Evolutionary conservation across 495 filamentous ascomycete genomes (phyloP), one percentile per base, ranked within the genome.

Genomic region (Neurospora pannonica): DNA sequence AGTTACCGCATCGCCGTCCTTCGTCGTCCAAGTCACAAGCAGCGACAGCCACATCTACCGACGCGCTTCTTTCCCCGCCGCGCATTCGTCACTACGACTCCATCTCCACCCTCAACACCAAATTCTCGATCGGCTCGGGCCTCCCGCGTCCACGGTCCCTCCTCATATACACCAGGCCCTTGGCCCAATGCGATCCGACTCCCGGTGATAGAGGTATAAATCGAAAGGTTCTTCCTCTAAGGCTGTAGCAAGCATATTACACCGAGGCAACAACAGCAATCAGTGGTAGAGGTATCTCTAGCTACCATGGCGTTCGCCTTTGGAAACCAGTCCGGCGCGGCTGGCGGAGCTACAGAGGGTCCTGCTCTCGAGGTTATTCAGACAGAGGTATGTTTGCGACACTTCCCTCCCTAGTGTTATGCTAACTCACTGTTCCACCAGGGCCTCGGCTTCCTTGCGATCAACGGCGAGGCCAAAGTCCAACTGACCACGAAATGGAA

Each of bases 401-500:
- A 21, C 43, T 11, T n/a, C 5, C 17, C 39, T 28, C 70, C 70
- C 8, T 70, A 10, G 34, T 10, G 19, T 40, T 38, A 43, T 74
- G 74, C 73, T 78, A 71, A 77, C 74, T 19, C 42, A n/a, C 3
- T 13, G 72, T 4, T 19, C 48, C 21, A 74, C 9, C 74, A 96
- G 94, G 89, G 89, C 76, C 84, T 99, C 46, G 95, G 93, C 2
- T 98, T 98, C 82, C 87, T 92, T 76, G 87, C 93, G 19, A 79
- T 97, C 37, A 86, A 89, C 38, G 90, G 93, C 75, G 96, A 97
- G 73, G 89, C 89, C 71, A 97, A 94, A 80, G 82, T 99, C 76
- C 91, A 89, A 77, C 88, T 98, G 62, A 91, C 94, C 1, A 87
- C 92, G 43, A 87, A 90, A 79, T 99, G 95, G 92, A 90, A 93